Conservation (phyloP, 1,139 yeast genomes). For the Yarrowia galli region DNA sequence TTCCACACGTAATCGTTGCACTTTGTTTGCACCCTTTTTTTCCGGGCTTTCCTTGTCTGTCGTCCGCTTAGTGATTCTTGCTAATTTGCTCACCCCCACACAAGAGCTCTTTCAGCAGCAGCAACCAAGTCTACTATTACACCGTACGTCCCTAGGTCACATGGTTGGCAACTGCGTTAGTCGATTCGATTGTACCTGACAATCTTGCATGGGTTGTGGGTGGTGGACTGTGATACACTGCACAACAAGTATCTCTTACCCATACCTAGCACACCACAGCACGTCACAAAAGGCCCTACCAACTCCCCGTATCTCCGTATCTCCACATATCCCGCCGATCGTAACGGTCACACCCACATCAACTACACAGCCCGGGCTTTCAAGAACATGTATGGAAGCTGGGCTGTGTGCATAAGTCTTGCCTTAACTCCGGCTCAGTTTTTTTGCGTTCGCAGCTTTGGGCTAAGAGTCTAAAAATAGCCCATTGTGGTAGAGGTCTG, state of each 20-base stretch:
- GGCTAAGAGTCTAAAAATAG: constrained; percentile 4
- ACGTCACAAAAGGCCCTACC: too few relatives aligned
- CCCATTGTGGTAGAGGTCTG: background rate
- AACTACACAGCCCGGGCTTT: constrained; percentile 23
- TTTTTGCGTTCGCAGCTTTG: background rate
- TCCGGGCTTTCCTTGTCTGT: background rate
- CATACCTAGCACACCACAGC: too few relatives aligned
- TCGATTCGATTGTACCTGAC: constrained; percentile 12
- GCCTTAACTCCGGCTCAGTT: background rate
- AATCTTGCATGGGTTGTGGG: constrained; percentile 4
- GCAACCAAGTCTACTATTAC: too few relatives aligned
- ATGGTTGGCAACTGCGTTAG: constrained; percentile 11
- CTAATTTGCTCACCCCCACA: constrained; percentile 31
- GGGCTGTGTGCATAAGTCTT: constrained; percentile 36
- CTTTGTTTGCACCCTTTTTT: constrained; percentile 1
- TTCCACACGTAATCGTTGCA: constrained; percentile 32
- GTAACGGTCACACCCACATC: too few relatives aligned
- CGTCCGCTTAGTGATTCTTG: constrained; percentile 24
- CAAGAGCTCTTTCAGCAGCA: background rate
- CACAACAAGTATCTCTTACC: too few relatives aligned
- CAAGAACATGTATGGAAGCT: constrained; percentile 35
- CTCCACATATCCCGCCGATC: too few relatives aligned
- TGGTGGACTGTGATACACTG: too few relatives aligned
- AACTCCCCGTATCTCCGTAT: too few relatives aligned
- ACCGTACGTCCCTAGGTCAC: background rate